A percentile compares a stretch with the other conserved stretches of the same genome.
Conservation (phyloP, 257 asterid species). For the Verbascum thapsus region DNA sequence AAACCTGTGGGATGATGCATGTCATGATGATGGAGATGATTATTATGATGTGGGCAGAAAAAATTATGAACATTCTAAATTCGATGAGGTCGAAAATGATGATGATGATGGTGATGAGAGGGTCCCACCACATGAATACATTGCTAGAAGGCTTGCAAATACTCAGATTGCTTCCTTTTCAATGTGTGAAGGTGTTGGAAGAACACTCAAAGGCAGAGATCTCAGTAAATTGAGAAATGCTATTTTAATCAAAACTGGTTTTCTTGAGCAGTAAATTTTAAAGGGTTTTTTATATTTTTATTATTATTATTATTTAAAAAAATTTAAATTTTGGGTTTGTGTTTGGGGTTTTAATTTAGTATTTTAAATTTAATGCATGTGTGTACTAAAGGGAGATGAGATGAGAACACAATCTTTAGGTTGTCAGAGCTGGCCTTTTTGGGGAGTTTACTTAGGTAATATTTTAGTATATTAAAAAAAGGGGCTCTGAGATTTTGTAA, state of each 20-base stretch:
- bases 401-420: constrained; percentile 24
- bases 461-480: neutral
- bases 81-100: neutral
- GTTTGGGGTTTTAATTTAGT: neutral
- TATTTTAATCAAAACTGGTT: constrained; percentile 65
- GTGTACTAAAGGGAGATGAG: constrained; percentile 11
- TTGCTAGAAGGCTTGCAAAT: constrained; percentile 47
- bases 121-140: constrained; percentile 62
- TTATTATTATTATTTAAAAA: too few relatives aligned
- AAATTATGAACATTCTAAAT: too few relatives aligned
- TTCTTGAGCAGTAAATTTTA: constrained; percentile 38
- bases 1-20: constrained; percentile 13
- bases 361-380: neutral
- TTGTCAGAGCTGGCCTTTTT: constrained; percentile 30
- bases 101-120: constrained; percentile 28
- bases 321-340: neutral
- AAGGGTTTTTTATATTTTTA: neutral
- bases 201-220: constrained; percentile 79
- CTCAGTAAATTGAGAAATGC: constrained; percentile 57
- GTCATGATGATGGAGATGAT: neutral
- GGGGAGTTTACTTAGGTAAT: constrained; percentile 17
- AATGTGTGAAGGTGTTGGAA: constrained; percentile 75
- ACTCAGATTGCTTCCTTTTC: constrained; percentile 54
- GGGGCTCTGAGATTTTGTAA: constrained; percentile 24
- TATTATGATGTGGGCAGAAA: too few relatives aligned